Conservation (phyloP, 257 asterid genomes). For the Solanum piurae region DNA sequence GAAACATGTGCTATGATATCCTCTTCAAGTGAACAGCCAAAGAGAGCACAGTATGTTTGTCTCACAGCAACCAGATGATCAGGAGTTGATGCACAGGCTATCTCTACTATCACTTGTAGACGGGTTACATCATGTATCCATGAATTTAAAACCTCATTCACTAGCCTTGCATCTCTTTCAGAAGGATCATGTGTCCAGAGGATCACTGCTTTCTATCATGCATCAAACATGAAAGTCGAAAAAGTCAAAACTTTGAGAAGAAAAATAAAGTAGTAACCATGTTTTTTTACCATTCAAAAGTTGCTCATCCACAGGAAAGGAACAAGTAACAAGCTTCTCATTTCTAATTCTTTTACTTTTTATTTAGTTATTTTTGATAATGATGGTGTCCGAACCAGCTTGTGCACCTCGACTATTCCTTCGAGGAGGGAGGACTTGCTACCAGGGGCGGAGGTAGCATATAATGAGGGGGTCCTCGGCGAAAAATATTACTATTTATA, state of each 20-base stretch:
- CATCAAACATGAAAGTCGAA: background rate
- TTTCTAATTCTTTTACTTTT: background rate
- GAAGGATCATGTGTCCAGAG: constrained; percentile 64
- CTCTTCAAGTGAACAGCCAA: constrained; percentile 57
- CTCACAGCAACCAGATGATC: constrained; percentile 62
- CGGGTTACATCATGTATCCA: constrained; percentile 15
- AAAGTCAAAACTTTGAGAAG: background rate
- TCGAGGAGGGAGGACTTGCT: background rate
- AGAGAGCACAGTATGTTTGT: constrained; percentile 46
- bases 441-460: background rate
- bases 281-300: background rate
- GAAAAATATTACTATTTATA: too few relatives aligned
- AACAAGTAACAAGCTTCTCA: background rate
- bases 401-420: background rate
- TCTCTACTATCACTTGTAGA: constrained; percentile 60
- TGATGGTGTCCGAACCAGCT: background rate
- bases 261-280: background rate
- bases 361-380: background rate
- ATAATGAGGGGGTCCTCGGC: too few relatives aligned
- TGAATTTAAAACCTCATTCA: constrained; percentile 47
- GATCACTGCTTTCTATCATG: constrained; percentile 48
- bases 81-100: constrained; percentile 68
- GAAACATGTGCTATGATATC: constrained; percentile 47
- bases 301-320: background rate
- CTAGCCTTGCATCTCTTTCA: constrained; percentile 76